Evolutionary conservation across 2,329 filamentous ascomycete genomes (phyloP), one percentile per base, ranked within the genome.

Genomic region (Trichophyton simii): DNA sequence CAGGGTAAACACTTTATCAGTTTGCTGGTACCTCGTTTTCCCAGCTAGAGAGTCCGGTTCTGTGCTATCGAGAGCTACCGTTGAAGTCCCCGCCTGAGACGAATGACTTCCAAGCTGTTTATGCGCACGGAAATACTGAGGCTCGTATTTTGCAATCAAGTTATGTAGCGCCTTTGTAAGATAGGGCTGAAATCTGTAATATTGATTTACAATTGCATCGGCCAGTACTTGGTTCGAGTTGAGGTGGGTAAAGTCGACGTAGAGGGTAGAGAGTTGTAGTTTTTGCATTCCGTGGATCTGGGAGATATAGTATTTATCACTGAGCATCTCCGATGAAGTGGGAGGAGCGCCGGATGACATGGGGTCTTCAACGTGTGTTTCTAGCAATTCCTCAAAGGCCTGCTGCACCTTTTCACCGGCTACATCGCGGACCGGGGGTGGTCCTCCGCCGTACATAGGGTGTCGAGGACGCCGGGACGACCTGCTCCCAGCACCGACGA

Each of bases 151-250:
- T 67, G 89, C 87, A 68, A 99, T 95, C 75, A 95, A 84, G 70
- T 91, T 95, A 77, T 99, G 91, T 50, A 99, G 79, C 28, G 87
- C 91, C 65, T 88, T 85, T 22, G 88, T 90, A 69, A 99, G 83
- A 73, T 94, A 99, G 2, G 94, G 94, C 25, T 95, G 81, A 72
- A 96, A 96, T 67, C 94, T 89, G 75, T 96, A 97, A 79, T 96
- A 97, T 70, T 95, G 88, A 68, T 85, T 86, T 66, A 91, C 87
- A 64, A 97, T 87, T 58, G 90, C 92, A 64, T 89, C 86, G 48
- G 92, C 90, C 59, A 99, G 78, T 62, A 88, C 86, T 60, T 88
- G 89, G 67, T 91, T 87, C 41, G 84, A 82, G 61, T 85, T 82
- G 34, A 99, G 78, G 73, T 99, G 94, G 66, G 86, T 89, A 75